A percentile compares a stretch with the other conserved stretches of the same genome.
Evolutionary conservation across 2,329 filamentous ascomycete genomes (phyloP).

Genomic region (Exophiala aquamarina): DNA sequence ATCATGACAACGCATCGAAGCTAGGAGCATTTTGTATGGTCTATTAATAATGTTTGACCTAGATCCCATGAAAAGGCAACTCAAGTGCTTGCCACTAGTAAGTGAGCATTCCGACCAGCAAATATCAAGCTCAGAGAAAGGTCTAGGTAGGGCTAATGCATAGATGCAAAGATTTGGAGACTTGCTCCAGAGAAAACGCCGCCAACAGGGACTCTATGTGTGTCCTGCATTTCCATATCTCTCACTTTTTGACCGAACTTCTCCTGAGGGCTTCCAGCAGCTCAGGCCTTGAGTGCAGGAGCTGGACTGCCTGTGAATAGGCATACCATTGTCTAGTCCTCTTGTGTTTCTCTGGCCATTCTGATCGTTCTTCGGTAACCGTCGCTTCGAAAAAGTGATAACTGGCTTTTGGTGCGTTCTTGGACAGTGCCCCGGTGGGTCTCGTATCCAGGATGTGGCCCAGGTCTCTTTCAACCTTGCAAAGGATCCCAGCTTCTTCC

Average conservation of each 20-base stretch:
- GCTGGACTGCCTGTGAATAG: slow-evolving; percentile 76
- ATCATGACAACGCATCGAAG: too few species aligned
- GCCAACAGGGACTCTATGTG: slow-evolving; percentile 3
- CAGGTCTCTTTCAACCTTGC: slow-evolving; percentile 80
- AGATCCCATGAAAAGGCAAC: too few species aligned
- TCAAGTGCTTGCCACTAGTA: too few species aligned
- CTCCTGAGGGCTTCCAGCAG: slow-evolving; percentile 81
- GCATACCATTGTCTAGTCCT: slow-evolving; percentile 87
- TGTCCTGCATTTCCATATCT: slow-evolving; percentile 1
- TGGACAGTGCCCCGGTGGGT: slow-evolving; percentile 51
- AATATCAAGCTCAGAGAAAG: too few species aligned
- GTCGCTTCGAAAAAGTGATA: slow-evolving; percentile 71
- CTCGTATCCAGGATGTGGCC: slow-evolving; percentile 83
- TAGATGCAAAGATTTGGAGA: too few species aligned
- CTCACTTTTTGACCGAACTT: slow-evolving; percentile 63
- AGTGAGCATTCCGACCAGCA: too few species aligned
- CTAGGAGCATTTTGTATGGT: too few species aligned
- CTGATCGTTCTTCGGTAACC: slow-evolving; percentile 79
- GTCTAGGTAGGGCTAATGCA: too few species aligned
- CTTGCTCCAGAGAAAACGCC: too few species aligned
- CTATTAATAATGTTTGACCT: too few species aligned
- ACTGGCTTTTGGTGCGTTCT: slow-evolving; percentile 65
- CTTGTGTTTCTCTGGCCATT: slow-evolving; percentile 95
- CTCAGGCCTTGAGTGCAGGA: slow-evolving; percentile 77
- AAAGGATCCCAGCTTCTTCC: slow-evolving; percentile 94